Conservation (phyloP, 495 filamentous ascomycete species). For the Penicillium roqueforti region DNA sequence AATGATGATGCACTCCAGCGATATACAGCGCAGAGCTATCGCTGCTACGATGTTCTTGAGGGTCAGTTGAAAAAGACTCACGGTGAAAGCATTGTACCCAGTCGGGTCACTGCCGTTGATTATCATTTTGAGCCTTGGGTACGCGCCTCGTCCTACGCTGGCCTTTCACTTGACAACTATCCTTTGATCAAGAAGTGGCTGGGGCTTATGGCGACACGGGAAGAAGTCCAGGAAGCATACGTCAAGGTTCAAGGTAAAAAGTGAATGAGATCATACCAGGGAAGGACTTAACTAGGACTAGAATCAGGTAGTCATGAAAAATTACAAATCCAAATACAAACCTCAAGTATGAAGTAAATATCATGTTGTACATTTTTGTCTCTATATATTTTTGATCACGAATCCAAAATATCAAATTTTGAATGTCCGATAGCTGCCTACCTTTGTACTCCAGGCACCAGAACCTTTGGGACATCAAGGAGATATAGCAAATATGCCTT, state of each 20-base stretch:
- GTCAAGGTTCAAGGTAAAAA: conserved; percentile 14
- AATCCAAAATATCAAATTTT: background rate
- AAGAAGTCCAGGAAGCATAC: conserved; percentile 31
- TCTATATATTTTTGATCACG: background rate
- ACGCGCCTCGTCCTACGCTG: conserved; percentile 33
- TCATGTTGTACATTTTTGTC: background rate
- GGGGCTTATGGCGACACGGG: conserved; percentile 19
- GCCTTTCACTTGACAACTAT: conserved; percentile 40
- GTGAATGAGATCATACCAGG: background rate
- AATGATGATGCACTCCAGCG: conserved; percentile 40
- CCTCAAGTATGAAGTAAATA: too few species aligned
- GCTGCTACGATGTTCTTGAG: conserved; percentile 42
- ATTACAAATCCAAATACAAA: too few species aligned
- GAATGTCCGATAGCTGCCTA: too few species aligned
- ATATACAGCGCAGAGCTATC: conserved; percentile 35
- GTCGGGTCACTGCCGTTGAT: conserved; percentile 37
- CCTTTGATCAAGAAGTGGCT: conserved; percentile 30
- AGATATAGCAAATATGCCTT: conserved; percentile 11
- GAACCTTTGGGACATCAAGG: conserved; percentile 3
- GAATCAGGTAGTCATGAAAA: background rate
- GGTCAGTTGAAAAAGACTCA: conserved; percentile 37
- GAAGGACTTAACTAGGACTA: background rate
- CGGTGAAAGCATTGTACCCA: conserved; percentile 35
- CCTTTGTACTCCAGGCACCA: background rate
- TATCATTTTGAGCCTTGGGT: conserved; percentile 48